Conservation (phyloP, 768 basidiomycete species). For the Amanita thiersii region DNA sequence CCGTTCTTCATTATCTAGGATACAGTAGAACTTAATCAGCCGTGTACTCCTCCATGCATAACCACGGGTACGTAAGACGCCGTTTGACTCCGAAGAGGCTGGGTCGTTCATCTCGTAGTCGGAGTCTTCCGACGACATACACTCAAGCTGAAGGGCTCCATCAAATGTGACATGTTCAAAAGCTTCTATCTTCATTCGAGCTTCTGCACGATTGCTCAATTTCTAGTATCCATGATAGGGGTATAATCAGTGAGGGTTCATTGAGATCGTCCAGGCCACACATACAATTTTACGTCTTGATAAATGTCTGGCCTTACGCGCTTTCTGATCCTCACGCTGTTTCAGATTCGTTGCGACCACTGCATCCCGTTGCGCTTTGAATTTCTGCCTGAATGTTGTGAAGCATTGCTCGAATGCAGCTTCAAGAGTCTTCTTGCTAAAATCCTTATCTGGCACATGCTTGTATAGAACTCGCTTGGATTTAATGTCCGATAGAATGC, state of each 20-base stretch:
- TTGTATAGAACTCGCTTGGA: conserved; percentile 48
- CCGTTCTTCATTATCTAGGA: conserved; percentile 51
- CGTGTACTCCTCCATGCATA: conserved; percentile 63
- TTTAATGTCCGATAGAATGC: conserved; percentile 52
- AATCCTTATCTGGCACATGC: conserved; percentile 59
- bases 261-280: conserved; percentile 10
- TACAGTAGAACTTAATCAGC: conserved; percentile 49
- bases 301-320: conserved; percentile 50
- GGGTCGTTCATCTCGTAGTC: conserved; percentile 36
- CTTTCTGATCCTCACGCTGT: conserved; percentile 53
- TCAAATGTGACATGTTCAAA: conserved; percentile 64
- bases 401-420: conserved; percentile 64
- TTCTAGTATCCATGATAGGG: conserved; percentile 35
- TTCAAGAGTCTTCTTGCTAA: conserved; percentile 52
- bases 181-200: conserved; percentile 40
- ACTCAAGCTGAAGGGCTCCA: conserved; percentile 62
- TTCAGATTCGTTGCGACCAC: conserved; percentile 32
- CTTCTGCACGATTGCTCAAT: conserved; percentile 54
- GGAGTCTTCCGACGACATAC: conserved; percentile 80
- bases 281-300: conserved; percentile 58
- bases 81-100: conserved; percentile 18
- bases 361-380: conserved; percentile 48
- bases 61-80: conserved; percentile 46
- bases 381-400: conserved; percentile 62
- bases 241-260: conserved; percentile 9